Percentiles rank a stretch among this genome's conserved stretches.
phyloP scores from a whole-genome alignment of 257 asterid genomes.

The Eucommia ulmoides region DNA sequence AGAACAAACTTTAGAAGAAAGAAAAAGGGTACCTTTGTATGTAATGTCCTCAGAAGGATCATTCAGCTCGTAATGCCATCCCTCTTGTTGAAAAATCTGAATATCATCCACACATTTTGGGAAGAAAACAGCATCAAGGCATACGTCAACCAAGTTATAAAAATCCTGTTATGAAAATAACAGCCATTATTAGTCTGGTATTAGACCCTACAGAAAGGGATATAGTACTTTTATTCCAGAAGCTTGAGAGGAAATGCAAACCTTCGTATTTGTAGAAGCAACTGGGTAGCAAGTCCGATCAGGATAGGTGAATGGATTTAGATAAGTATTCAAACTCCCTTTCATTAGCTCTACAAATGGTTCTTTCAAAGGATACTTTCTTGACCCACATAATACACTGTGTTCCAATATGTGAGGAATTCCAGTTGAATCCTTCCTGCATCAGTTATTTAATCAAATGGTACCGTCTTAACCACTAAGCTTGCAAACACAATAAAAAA shows the following conservation, averaged over 20 bases:
- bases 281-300: slow-evolving; percentile 99
- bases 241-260: slow-evolving; percentile 13
- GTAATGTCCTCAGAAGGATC: slow-evolving; percentile 94
- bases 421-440: slow-evolving; percentile 95
- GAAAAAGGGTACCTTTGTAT: slow-evolving; percentile 55
- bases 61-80: slow-evolving; percentile 97
- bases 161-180: slow-evolving; percentile 51
- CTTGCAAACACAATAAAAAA: too few relatives aligned
- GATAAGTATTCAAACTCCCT: slow-evolving; percentile 89
- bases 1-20: too few relatives aligned
- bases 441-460: slow-evolving; percentile 14
- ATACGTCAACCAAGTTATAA: slow-evolving; percentile 97
- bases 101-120: slow-evolving; percentile 91
- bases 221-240: not conserved
- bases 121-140: slow-evolving; percentile 90
- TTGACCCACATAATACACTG: slow-evolving; percentile 93
- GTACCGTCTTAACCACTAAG: too few relatives aligned
- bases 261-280: slow-evolving; percentile 95
- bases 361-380: slow-evolving; percentile 93
- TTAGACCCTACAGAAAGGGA: not conserved
- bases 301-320: slow-evolving; percentile 95
- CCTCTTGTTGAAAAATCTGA: slow-evolving; percentile 95
- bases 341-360: slow-evolving; percentile 93
- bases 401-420: slow-evolving; percentile 97
- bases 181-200: slow-evolving; percentile 10